Percentiles rank a stretch among this genome's conserved stretches.
phyloP scores from a whole-genome alignment of 1,284 basidiomycete genomes.

The Trametes hirsuta region DNA sequence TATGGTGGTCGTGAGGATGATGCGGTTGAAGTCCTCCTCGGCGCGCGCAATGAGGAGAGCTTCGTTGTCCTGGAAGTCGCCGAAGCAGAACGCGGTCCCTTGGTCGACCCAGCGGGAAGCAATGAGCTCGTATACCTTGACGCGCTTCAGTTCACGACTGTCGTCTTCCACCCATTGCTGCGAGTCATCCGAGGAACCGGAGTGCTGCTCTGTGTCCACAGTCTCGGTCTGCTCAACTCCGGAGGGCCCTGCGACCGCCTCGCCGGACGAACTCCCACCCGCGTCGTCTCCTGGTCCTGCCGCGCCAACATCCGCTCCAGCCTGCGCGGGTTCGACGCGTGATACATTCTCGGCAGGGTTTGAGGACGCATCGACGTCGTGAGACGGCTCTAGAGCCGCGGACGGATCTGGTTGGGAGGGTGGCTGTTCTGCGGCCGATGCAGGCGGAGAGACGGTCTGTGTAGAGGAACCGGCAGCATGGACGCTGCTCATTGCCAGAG shows the following conservation, averaged over 20 bases:
- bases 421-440: conserved; percentile 27
- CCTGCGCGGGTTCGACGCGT: conserved; percentile 23
- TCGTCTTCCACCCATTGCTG: conserved; percentile 41
- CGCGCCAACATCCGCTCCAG: conserved; percentile 17
- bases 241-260: conserved; percentile 15
- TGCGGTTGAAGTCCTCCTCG: conserved; percentile 70
- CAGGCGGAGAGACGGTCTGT: conserved; percentile 19
- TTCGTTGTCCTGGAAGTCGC: conserved; percentile 82
- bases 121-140: conserved; percentile 87
- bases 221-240: conserved; percentile 21
- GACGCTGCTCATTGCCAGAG: conserved; percentile 37
- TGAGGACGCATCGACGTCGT: conserved; percentile 20
- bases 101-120: conserved; percentile 90
- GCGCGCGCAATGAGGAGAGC: conserved; percentile 85
- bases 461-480: conserved; percentile 32
- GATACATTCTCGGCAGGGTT: conserved; percentile 14
- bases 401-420: conserved; percentile 26
- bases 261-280: conserved; percentile 12
- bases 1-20: conserved; percentile 76
- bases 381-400: conserved; percentile 22
- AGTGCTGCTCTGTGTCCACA: conserved; percentile 21
- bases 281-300: conserved; percentile 21
- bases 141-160: conserved; percentile 43
- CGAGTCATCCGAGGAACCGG: conserved; percentile 30
- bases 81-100: conserved; percentile 92